These are phyloP conservation scores for Scortechinia acanthostroma DNA, from an alignment of 2,329 filamentous ascomycete species.

Conservation along the genomic window DNA sequence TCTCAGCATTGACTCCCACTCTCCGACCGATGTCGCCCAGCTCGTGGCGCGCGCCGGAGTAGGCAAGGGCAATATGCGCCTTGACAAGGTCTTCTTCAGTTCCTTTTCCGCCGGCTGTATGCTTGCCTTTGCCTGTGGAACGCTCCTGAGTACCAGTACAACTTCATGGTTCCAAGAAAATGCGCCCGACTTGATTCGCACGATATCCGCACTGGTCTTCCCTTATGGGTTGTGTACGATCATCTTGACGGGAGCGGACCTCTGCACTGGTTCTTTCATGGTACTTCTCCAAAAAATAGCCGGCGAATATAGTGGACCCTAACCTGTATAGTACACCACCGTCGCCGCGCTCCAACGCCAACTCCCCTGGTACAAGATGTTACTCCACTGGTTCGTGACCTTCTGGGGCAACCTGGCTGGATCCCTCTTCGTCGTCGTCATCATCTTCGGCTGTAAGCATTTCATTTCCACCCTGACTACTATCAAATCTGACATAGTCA, in stretches of 20 bases:
- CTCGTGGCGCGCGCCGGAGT: slow-evolving; percentile 37
- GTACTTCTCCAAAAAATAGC: too few species aligned
- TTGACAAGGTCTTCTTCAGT: slow-evolving; percentile 42
- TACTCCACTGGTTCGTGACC: slow-evolving; percentile 30
- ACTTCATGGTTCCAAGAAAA: slow-evolving; percentile 38
- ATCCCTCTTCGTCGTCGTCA: slow-evolving; percentile 33
- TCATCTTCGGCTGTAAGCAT: slow-evolving; percentile 36
- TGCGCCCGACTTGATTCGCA: slow-evolving; percentile 35
- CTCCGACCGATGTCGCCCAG: slow-evolving; percentile 37
- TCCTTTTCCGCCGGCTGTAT: slow-evolving; percentile 40
- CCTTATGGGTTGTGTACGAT: slow-evolving; percentile 39
- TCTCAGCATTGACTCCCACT: neutral
- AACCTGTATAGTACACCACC: neutral
- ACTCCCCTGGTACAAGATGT: slow-evolving; percentile 11
- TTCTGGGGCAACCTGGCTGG: slow-evolving; percentile 40
- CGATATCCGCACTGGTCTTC: slow-evolving; percentile 33
- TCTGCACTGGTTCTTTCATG: slow-evolving; percentile 37
- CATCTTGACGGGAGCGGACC: slow-evolving; percentile 35
- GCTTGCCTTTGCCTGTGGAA: slow-evolving; percentile 39
- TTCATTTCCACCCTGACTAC: neutral
- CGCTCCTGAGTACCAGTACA: slow-evolving; percentile 32
- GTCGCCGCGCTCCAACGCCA: slow-evolving; percentile 11
- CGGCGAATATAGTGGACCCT: too few species aligned
- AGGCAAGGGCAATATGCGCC: slow-evolving; percentile 40
- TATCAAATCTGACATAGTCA: neutral